phyloP scores from a whole-genome alignment of 495 filamentous ascomycete species.

The Hypomontagnella submonticulosa region DNA sequence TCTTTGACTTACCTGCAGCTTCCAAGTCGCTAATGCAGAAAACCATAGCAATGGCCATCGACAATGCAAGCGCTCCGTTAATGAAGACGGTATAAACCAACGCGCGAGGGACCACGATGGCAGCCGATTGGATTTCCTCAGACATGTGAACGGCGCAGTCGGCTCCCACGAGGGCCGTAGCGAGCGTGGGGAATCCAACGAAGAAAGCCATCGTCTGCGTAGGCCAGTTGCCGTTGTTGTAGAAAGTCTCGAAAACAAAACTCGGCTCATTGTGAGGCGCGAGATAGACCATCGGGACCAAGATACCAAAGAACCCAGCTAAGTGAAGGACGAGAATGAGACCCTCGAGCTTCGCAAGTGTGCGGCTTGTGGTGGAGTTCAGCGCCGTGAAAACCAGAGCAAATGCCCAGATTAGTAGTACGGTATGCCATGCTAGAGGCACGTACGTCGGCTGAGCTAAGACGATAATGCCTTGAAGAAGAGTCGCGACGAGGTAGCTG shows the following conservation, averaged over 20 bases:
- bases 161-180: conserved; percentile 39
- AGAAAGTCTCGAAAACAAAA: conserved; percentile 50
- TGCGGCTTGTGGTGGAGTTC: conserved; percentile 55
- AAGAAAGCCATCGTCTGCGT: conserved; percentile 50
- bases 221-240: conserved; percentile 57
- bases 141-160: conserved; percentile 59
- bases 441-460: conserved; percentile 52
- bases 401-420: conserved; percentile 57
- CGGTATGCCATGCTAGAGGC: conserved; percentile 49
- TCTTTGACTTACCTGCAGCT: conserved; percentile 23
- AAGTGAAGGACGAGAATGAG: conserved; percentile 61
- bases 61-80: conserved; percentile 62
- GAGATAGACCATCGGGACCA: conserved; percentile 60
- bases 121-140: conserved; percentile 63
- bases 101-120: conserved; percentile 56
- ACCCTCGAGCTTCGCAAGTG: conserved; percentile 57
- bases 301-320: conserved; percentile 61
- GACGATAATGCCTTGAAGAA: conserved; percentile 52
- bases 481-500: conserved; percentile 29
- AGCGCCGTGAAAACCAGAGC: conserved; percentile 52
- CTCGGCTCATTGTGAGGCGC: conserved; percentile 51
- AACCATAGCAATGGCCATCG: conserved; percentile 60
- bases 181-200: conserved; percentile 40
- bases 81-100: conserved; percentile 52
- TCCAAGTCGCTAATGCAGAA: conserved; percentile 60